Base-by-base conservation (phyloP, 1,284 basidiomycete genomes). In the Schizopora paradoxa region DNA sequence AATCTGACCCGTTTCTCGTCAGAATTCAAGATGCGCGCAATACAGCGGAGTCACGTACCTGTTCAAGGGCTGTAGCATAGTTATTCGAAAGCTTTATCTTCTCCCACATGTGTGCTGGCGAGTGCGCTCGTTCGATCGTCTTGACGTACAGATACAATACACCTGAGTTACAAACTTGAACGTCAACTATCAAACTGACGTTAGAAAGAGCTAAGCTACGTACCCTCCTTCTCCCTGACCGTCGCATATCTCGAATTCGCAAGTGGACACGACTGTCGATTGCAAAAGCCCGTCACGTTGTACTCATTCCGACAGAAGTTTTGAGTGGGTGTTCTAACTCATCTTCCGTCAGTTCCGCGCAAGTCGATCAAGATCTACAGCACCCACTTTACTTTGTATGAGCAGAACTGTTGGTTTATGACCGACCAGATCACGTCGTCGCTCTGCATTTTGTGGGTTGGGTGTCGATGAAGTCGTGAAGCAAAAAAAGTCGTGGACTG, bases 271-370 rank as follows among this genome's bases (percentile, higher is more conserved):
- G 92, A 94, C 61, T 96, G 92, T 48, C 94, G 75, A 60, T 85
- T 93, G 68, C 96, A 99, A 56, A 98, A 76, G n/a, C 96, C 96
- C 1, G 94, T 96, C 27, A 97, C 82, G 67, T 99, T 99, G 74
- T 96, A 98, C 66, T 97, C 93, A 67, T 99, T 99, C 41, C 94
- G 76, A 68, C 96, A 99, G 69, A 99, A 98, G 61, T 96, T 98
- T 67, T 96, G 93, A 1, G 91, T 95, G 1, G 82, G 72, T 1
- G 93, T 92, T 66, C 92, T 95, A 62, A 6, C 38, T 29, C 11
- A 34, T 47, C 21, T 45, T 40, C 47, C 36, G 33, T 41, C 41
- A 28, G 51, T 28, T 41, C 41, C 41, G 51, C 35, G 47, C 41
- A 41, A 16, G 27, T n/a, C 14, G 28, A 27, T 4, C 38, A 19